Evolutionary conservation across 1,284 basidiomycete genomes (phyloP), one percentile per base, ranked within the genome.

Genomic region (Filobasidium uniguttulatum): DNA sequence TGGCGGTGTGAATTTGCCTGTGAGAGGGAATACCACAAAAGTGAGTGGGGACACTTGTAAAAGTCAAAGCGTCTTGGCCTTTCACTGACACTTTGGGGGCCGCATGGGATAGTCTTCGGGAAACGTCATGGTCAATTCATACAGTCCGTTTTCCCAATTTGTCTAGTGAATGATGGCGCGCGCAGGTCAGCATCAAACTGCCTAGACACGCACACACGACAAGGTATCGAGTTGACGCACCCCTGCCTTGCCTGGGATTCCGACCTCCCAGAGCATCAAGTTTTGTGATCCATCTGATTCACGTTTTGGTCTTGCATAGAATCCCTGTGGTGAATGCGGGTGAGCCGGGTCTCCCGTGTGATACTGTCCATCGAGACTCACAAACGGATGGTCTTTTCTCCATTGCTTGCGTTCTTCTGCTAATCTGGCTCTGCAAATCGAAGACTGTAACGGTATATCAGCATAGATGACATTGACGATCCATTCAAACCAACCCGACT

Each of bases 371-470:
- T 15, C 35, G 28, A 25, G 35, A 80, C 89, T 69, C 70, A 97
- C 93, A 62, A 94, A 97, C 44, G 94, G 94, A 71, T 98, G 94
- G 62, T 99, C 94, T 68, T 93, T 97, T 56, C 94, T 74, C 94
- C 94, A 99, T 63, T 94, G 88, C 72, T 98, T 98, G 62, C 94
- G 81, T 72, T 99, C 94, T 71, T 98, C 94, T 30, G 90, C 79
- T 17, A 94, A 76, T 61, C 89, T 80, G 34, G 82, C 79, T 64
- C 85, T 77, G 66, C 87, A 83, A 60, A 90, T 44, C 14, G 45
- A 44, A 34, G 46, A 52, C 46, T 48, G n/a, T n/a, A n/a, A n/a
- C n/a, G n/a, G n/a, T n/a, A n/a, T n/a, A n/a, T n/a, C n/a, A n/a
- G n/a, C n/a, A n/a, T n/a, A n/a, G n/a, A n/a, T n/a, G n/a, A n/a